Evolutionary conservation across 257 asterid species (phyloP), one percentile per base, ranked within the genome.

Genomic region (Solanum rostratum): DNA sequence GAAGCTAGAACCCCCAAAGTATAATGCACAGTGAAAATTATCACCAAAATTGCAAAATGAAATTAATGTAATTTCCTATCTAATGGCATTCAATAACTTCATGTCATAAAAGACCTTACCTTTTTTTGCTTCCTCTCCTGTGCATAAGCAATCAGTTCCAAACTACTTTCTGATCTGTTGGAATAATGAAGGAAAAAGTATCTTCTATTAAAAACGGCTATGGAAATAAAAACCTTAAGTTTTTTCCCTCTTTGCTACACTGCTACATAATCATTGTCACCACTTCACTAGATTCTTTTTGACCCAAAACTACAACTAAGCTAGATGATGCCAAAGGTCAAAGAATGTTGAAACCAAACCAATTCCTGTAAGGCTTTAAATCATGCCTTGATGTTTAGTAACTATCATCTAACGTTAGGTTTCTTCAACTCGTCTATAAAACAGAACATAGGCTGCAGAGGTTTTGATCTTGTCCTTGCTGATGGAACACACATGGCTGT

Each of bases 361-460:
- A 43, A 54, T 84, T 43, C 84, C 71, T 63, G 54, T 29, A 18
- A 86, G 87, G 84, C 85, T 65, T 69, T 20, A 59, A 80, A 79
- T 69, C 85, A 81, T 82, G 79, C 89, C 66, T 83, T 84, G 55
- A 68, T 69, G 52, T 73, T 86, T 88, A 83, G 90, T 85, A 82
- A 76, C 90, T 53, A 82, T 83, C 85, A 66, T 46, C 91, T 86
- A 88, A 18, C 52, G 85, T 85, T 86, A 83, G 87, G 62, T 84
- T 59, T 93, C 96, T 89, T 91, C 91, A 41, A 94, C 90, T 92
- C 97, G 92, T 92, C 95, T 93, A 57, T 93, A 94, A 83, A 93
- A 95, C 70, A 95, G 87, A 86, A 95, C 97, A 89, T 95, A 95
- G 37, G 99, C 97, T 45, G 98, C 95, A 7, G 97, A 92, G 84